phyloP scores from a whole-genome alignment of 108 stramenopile genomes.

The Skeletonema tropicum region DNA sequence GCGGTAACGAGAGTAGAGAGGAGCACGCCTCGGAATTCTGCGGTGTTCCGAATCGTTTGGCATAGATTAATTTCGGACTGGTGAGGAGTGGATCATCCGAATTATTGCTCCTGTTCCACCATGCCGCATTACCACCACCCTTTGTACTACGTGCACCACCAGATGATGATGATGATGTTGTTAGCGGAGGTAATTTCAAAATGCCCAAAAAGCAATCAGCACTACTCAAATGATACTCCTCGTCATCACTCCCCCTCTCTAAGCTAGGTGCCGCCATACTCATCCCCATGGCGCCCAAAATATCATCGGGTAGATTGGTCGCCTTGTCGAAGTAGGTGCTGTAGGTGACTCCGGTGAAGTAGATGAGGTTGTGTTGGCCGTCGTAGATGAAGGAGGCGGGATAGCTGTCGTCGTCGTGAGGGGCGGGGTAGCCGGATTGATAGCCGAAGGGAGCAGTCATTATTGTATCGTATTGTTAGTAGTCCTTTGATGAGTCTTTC shows the following conservation, averaged over 20 bases:
- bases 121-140: neutral
- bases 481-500: too few species aligned
- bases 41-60: constrained; percentile 29
- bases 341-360: constrained; percentile 45
- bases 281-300: constrained; percentile 10
- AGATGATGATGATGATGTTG: too few species aligned
- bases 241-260: neutral
- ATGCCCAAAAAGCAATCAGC: constrained; percentile 42
- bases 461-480: too few species aligned
- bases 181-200: constrained; percentile 33
- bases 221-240: constrained; percentile 27
- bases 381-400: constrained; percentile 45
- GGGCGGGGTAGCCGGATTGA: neutral
- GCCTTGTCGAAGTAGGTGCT: constrained; percentile 33
- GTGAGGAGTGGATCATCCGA: too few species aligned
- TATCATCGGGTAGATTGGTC: neutral
- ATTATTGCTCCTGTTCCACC: constrained; percentile 1
- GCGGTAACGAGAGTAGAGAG: constrained; percentile 11
- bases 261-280: neutral
- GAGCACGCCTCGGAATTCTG: constrained; percentile 44
- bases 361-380: constrained; percentile 25
- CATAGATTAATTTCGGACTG: neutral
- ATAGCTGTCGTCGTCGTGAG: constrained; percentile 44
- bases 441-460: neutral
- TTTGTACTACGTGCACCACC: too few species aligned